Percentiles rank a stretch among this genome's conserved stretches.
Evolutionary conservation across 2,329 filamentous ascomycete species (phyloP).

Genomic region (Tolypocladium cylindrosporum): DNA sequence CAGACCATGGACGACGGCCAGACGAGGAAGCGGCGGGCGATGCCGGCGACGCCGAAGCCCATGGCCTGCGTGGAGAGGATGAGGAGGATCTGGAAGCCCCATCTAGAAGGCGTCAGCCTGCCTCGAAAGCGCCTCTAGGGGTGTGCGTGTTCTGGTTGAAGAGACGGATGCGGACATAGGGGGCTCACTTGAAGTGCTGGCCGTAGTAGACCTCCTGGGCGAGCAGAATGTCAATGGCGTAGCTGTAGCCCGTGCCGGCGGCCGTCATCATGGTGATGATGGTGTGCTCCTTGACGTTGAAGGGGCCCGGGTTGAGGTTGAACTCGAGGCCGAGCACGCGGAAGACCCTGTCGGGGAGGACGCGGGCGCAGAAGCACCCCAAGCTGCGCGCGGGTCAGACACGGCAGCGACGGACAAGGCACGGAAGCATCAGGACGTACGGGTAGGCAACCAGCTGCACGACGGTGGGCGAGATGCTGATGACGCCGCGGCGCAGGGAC

Average conservation of each 20-base stretch:
- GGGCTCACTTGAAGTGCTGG: conserved; percentile 31
- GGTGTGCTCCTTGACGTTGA: conserved; percentile 38
- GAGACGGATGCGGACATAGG: not conserved
- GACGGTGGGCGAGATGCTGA: conserved; percentile 41
- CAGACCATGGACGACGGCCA: conserved; percentile 56
- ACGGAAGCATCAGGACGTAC: conserved; percentile 4
- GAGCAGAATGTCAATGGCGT: conserved; percentile 29
- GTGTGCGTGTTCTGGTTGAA: not conserved
- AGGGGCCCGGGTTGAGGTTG: conserved; percentile 28
- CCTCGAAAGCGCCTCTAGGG: no score
- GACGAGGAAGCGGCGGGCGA: conserved; percentile 48
- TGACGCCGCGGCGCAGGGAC: conserved; percentile 35
- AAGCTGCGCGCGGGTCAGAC: conserved; percentile 6
- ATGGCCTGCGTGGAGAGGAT: conserved; percentile 52
- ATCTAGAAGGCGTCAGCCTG: not conserved
- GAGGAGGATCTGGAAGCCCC: conserved; percentile 47
- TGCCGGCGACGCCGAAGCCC: conserved; percentile 52
- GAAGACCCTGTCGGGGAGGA: conserved; percentile 19
- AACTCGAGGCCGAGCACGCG: conserved; percentile 19
- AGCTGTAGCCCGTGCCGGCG: conserved; percentile 20
- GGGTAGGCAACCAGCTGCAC: conserved; percentile 46
- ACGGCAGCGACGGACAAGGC: not conserved
- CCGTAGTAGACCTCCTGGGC: conserved; percentile 36
- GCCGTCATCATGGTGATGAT: conserved; percentile 35
- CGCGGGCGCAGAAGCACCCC: conserved; percentile 19